Evolutionary conservation across 2,329 filamentous ascomycete genomes (phyloP), one percentile per base, ranked within the genome.

Genomic region (Stagonosporopsis rhizophila): DNA sequence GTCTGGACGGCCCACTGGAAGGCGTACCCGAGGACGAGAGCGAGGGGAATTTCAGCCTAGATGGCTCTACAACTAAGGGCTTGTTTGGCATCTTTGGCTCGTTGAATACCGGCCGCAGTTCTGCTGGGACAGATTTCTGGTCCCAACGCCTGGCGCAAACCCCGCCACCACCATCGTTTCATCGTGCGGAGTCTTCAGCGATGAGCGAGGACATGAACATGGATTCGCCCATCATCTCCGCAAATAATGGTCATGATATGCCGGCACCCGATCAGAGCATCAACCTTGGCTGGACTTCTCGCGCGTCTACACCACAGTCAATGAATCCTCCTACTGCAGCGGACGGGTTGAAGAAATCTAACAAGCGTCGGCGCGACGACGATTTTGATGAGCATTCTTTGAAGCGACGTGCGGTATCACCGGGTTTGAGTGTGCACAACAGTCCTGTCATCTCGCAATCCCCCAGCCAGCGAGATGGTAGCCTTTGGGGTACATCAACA

Each of bases 321-420:
- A 64, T 75, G 57, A 69, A 67, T 17, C 75, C 75, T 3, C 69
- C 71, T 0, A 74, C 75, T 35, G 75, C 76, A 20, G 77, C 70
- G n/a, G 77, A 78, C 19, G 75, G 73, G 8, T 62, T 78, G 20
- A 77, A 76, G 61, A 78, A 77, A 55, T 75, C 73, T 6, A 77
- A 75, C 74, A 95, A 94, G 74, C 87, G 94, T n/a, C 86, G 92
- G 20, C 85, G 92, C 52, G 94, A 97, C 60, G 92, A 96, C 69
- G 93, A 97, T 68, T 89, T 96, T 54, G 93, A 98, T 72, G 89
- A 91, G 2, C 84, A 88, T 35, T 90, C 89, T 59, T 93, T 97
- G 80, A 98, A 98, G 78, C 86, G 94, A 15, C 86, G 94, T 39
- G 94, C 94, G 22, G 94, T 98, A 2, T 95, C 90, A 56, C 94